These are phyloP conservation scores for Alternaria sp. DNA, from an alignment of 2,329 filamentous ascomycete genomes.

Conservation along the genomic window DNA sequence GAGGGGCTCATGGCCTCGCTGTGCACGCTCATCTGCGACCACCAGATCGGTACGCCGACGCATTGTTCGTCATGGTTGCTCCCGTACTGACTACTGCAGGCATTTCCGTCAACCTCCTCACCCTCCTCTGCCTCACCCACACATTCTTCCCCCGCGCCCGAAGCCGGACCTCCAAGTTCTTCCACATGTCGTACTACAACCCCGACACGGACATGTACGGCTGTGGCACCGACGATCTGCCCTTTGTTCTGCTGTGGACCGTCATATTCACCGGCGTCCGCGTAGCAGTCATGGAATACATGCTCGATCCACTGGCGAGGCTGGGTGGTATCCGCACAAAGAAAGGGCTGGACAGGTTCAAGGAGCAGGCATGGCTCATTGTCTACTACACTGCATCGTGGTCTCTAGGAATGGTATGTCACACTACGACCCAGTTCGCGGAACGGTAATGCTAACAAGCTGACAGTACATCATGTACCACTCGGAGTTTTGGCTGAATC, in stretches of 20 bases:
- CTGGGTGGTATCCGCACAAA: constrained; percentile 74
- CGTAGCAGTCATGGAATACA: constrained; percentile 84
- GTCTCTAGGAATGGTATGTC: constrained; percentile 78
- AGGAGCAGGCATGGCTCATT: constrained; percentile 92
- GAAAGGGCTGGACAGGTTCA: constrained; percentile 83
- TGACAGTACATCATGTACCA: constrained; percentile 78
- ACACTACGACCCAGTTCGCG: constrained; percentile 3
- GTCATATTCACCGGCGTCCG: constrained; percentile 87
- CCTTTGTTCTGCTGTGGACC: constrained; percentile 79
- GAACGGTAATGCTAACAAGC: constrained; percentile 20
- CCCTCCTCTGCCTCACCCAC: constrained; percentile 83
- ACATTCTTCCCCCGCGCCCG: constrained; percentile 82
- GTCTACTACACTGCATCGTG: constrained; percentile 85
- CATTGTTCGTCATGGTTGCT: no score
- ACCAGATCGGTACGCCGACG: constrained; percentile 76
- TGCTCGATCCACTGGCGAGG: constrained; percentile 79
- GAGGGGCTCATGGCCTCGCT: constrained; percentile 68
- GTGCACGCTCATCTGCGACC: constrained; percentile 75
- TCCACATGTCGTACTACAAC: constrained; percentile 85
- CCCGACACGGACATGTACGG: constrained; percentile 72
- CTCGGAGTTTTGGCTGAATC: constrained; percentile 79
- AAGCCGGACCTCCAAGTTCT: constrained; percentile 84
- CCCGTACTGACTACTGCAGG: constrained; percentile 58
- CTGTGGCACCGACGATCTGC: constrained; percentile 80
- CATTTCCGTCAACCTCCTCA: constrained; percentile 84